Percentiles rank a stretch among this genome's conserved stretches.
Conservation (phyloP, 1,284 basidiomycete genomes). For the Naganishia liquefaciens region DNA sequence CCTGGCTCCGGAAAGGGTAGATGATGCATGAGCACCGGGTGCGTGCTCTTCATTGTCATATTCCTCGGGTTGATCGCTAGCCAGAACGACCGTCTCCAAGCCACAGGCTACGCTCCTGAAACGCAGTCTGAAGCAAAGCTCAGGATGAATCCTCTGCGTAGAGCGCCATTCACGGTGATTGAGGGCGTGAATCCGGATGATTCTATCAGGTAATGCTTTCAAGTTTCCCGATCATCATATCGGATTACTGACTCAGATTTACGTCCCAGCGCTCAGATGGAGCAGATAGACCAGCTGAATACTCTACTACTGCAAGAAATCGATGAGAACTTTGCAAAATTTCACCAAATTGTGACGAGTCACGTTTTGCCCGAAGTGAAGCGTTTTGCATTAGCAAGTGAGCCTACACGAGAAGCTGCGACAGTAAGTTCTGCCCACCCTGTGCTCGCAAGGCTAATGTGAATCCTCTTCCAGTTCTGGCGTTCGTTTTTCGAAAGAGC, state of each 20-base stretch:
- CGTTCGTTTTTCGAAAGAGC: conserved; percentile 91
- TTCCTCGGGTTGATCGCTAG: neutral
- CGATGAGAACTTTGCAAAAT: conserved; percentile 87
- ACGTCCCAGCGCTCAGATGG: conserved; percentile 58
- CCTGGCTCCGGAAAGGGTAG: neutral
- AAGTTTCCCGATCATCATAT: neutral
- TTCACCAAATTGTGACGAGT: conserved; percentile 80
- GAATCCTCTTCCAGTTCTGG: conserved; percentile 71
- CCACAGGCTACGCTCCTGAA: neutral
- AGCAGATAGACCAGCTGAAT: conserved; percentile 93
- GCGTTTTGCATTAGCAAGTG: conserved; percentile 78
- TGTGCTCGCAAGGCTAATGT: neutral
- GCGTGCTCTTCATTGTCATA: neutral
- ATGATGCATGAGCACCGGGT: conserved; percentile 24
- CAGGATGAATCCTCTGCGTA: conserved; percentile 17
- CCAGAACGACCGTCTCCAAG: neutral
- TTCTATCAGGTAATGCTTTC: conserved; percentile 62
- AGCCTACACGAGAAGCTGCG: conserved; percentile 83
- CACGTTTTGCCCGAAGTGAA: conserved; percentile 83
- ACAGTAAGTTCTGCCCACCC: conserved; percentile 61
- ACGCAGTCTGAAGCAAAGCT: neutral
- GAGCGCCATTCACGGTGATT: conserved; percentile 18
- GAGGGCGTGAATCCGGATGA: conserved; percentile 65
- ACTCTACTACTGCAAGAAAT: conserved; percentile 78
- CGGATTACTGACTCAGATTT: neutral